Conservation (phyloP, 2,329 filamentous ascomycete species). For the Fusarium odoratissimum region DNA sequence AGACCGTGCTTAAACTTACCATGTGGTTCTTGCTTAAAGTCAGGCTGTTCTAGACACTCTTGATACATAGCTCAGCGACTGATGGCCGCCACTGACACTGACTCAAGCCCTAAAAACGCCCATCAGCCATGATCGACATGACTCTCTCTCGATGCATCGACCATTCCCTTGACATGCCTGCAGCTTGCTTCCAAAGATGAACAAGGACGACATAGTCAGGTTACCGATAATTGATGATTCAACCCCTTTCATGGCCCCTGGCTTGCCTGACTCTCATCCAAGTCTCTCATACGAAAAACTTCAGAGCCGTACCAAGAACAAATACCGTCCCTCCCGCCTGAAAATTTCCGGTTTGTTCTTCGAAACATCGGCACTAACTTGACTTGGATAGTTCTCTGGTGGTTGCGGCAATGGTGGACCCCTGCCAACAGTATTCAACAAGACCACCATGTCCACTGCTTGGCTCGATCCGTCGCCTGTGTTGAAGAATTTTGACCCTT, state of each 20-base stretch:
- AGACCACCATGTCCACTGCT: constrained; percentile 22
- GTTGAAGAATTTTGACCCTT: constrained; percentile 12
- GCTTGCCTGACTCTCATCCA: neutral
- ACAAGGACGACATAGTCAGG: neutral
- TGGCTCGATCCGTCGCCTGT: constrained; percentile 37
- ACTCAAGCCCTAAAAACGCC: constrained; percentile 8
- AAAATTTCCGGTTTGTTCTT: neutral
- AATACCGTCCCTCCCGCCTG: neutral
- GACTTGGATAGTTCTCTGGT: constrained; percentile 19
- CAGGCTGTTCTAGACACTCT: constrained; percentile 5
- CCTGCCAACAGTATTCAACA: neutral
- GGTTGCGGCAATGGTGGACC: constrained; percentile 27
- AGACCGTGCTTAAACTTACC: constrained; percentile 6
- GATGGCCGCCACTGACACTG: constrained; percentile 2
- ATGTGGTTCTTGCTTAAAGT: constrained; percentile 10
- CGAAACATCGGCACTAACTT: constrained; percentile 3
- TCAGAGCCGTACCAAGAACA: neutral
- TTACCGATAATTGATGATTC: neutral
- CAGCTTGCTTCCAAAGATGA: neutral
- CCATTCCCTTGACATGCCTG: neutral
- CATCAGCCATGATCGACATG: constrained; percentile 13
- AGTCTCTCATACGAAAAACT: neutral
- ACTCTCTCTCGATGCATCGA: neutral
- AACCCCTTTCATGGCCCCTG: neutral
- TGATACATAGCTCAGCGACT: neutral